Evolutionary conservation across 2,329 filamentous ascomycete genomes (phyloP), one percentile per base, ranked within the genome.

Genomic region (Paecilomyces niveus): DNA sequence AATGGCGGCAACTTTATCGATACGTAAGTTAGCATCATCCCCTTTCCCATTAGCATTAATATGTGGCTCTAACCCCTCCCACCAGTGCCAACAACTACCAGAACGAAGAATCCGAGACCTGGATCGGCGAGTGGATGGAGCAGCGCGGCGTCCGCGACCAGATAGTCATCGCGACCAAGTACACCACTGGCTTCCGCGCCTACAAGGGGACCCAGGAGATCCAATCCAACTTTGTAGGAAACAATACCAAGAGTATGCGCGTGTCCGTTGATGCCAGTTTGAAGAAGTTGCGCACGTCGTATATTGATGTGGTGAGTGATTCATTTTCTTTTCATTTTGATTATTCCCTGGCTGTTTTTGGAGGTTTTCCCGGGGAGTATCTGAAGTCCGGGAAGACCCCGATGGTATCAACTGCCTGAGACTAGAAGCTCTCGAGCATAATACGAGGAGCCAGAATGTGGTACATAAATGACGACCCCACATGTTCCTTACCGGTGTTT

Each of bases 151-250:
- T 75, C 54, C 76, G 81, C 11, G 79, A 83, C 61, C 69, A 83
- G 61, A 80, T 85, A 57, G 78, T 85, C 57, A 24, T 85, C 32
- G 80, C 81, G 0, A 84, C 82, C 21, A 85, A 83, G 65, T 85
- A 78, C 68, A 78, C 78, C 1, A 70, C 31, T 65, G 65, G 55
- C 62, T 73, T 31, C 64, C 72, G 53, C 61, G 66, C 26, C 73
- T 75, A 22, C 67, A 71, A 55, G 51, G 59, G 39, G 4, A 18
- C 15, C 8, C 39, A 57, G 49, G 66, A 55, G 66, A 73, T 68
- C 63, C 67, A 63, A 49, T 74, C 63, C 50, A 67, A 61, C 51
- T 71, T 66, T 33, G 63, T 75, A 5, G 68, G 71, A 1, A 75
- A 74, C 49, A 66, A 67, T 54, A 60, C 68, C 21, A 75, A 75